These are phyloP conservation scores for Nissolia schottii DNA, from an alignment of 306 rosid genomes.

Conservation along the genomic window DNA sequence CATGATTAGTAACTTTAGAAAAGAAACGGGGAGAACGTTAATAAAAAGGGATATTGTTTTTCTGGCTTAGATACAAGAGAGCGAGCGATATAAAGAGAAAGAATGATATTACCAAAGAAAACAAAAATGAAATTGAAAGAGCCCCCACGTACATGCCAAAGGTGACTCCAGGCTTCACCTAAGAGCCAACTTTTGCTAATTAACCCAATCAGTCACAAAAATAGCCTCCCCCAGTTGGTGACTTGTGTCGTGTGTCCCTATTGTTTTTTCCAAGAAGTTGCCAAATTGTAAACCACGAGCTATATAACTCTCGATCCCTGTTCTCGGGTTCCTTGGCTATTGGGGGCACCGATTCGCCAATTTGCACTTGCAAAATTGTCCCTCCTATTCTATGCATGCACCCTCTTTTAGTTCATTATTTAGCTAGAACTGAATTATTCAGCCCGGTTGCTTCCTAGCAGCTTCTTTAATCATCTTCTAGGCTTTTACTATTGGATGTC, in stretches of 20 bases:
- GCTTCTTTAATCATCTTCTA: background rate
- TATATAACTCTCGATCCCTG: constrained; percentile 17
- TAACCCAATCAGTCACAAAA: constrained; percentile 36
- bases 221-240: constrained; percentile 39
- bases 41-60: background rate
- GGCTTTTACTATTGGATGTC: background rate
- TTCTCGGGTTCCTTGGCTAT: constrained; percentile 41
- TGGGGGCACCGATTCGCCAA: constrained; percentile 63
- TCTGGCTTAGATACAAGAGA: constrained; percentile 1
- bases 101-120: too few species aligned
- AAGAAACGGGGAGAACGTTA: background rate
- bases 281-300: constrained; percentile 17
- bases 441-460: background rate
- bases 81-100: constrained; percentile 15
- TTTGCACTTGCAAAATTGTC: constrained; percentile 32
- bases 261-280: background rate
- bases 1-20: background rate
- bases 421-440: background rate
- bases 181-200: constrained; percentile 47
- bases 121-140: background rate
- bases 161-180: constrained; percentile 61
- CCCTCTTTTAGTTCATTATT: background rate
- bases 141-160: constrained; percentile 3
- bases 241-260: constrained; percentile 5
- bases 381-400: background rate